Base-by-base conservation (phyloP, 306 rosid genomes). In the Rosa multiflora region DNA sequence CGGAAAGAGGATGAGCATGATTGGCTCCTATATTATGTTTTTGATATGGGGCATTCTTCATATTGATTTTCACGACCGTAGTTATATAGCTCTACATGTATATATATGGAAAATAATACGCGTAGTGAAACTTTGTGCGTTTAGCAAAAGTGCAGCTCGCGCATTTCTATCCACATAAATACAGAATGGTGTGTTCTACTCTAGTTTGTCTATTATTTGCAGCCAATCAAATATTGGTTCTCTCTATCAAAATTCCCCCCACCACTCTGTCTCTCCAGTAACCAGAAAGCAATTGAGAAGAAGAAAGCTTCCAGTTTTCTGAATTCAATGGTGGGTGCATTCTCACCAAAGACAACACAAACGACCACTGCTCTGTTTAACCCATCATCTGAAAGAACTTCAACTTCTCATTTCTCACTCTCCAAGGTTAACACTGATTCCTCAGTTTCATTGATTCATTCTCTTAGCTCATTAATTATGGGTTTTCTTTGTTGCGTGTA, bases 241-340 rank as follows among this genome's bases (percentile, higher is more conserved):
- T 48, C 59, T 70, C 86, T 59, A 83, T 82, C 87, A 62, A 35
- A 76, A 35, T 77, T 17, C 66, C 63, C 32, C 35, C 76, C 63
- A 35, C 51, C 58, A 51, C 76, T 59, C 53, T 59, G 2, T 10
- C n/a, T 48, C 59, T 75, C 76, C 42, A 82, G 10, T 67, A 76
- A 66, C 62, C 81, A 47, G 39, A 61, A 13, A 10, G 6, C 35
- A 4, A 4, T 61, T 26, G 1, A 23, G 17, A 26, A 61, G 39
- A 26, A 26, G 14, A 58, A 58, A 55, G 15, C 44, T 64, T 35
- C 70, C 63, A 48, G 58, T 66, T 76, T 72, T 78, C 77, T 58
- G 48, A 42, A 46, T 79, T 86, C 91, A 86, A 92, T 90, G 96
- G 87, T 88, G 91, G 88, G 88, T 83, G 46, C 87, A 53, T 76